Conservation (phyloP, 2,329 filamentous ascomycete genomes). For the Zymoseptoria ardabiliae region DNA sequence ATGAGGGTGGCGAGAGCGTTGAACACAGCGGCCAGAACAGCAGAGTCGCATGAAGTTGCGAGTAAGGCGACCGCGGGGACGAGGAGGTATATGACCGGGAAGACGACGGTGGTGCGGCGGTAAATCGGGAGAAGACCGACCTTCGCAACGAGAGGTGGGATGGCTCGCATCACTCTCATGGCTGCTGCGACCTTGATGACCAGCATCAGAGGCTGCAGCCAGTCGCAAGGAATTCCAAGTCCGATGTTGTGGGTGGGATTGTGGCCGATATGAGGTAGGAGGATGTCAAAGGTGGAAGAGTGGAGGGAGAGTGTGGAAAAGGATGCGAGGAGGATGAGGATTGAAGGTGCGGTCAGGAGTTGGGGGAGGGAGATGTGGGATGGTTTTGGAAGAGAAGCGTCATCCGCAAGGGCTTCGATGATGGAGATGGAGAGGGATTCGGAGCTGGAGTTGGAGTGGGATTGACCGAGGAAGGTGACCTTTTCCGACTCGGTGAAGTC, state of each 20-base stretch:
- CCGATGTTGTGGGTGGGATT: constrained; percentile 38
- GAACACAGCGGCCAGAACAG: constrained; percentile 31
- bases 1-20: constrained; percentile 35
- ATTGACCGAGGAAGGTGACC: constrained; percentile 38
- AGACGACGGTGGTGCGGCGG: constrained; percentile 33
- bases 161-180: constrained; percentile 30
- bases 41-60: constrained; percentile 26
- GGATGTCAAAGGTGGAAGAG: constrained; percentile 45
- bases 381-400: constrained; percentile 13
- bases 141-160: constrained; percentile 33
- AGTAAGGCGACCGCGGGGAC: constrained; percentile 35
- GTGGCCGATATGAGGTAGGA: constrained; percentile 43
- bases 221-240: constrained; percentile 41
- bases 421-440: constrained; percentile 32
- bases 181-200: constrained; percentile 37
- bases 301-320: constrained; percentile 51
- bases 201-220: constrained; percentile 37
- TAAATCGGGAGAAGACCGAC: constrained; percentile 39
- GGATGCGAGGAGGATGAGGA: constrained; percentile 41
- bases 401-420: constrained; percentile 26
- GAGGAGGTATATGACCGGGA: constrained; percentile 35
- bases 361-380: constrained; percentile 39
- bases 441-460: constrained; percentile 21
- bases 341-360: constrained; percentile 40
- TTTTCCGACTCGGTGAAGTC: constrained; percentile 36